Evolutionary conservation across 2,329 filamentous ascomycete genomes (phyloP).

Genomic region (Ophiobolus disseminans): DNA sequence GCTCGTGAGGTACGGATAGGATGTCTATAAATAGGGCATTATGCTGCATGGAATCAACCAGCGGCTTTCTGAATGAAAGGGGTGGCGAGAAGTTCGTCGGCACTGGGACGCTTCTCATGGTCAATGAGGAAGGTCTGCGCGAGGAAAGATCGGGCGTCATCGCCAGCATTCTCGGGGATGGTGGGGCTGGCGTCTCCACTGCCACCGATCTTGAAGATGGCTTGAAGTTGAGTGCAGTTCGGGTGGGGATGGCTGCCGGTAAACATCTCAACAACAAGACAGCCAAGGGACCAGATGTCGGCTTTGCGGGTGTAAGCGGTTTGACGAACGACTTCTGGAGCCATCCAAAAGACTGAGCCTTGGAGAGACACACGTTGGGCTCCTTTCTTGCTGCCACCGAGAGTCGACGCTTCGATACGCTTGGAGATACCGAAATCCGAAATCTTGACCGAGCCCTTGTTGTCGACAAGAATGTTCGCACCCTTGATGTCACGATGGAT

Average conservation of each 20-base stretch:
- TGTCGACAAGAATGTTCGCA: conserved; percentile 97
- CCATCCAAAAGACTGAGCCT: conserved; percentile 99
- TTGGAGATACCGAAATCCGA: conserved; percentile 99
- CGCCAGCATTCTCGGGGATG: conserved; percentile 84
- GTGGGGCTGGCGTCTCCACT: conserved; percentile 85
- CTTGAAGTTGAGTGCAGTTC: conserved; percentile 94
- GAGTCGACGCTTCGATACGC: conserved; percentile 89
- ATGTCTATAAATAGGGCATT: conserved; percentile 12
- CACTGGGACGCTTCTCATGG: conserved; percentile 87
- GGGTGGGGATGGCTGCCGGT: conserved; percentile 96
- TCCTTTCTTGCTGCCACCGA: conserved; percentile 53
- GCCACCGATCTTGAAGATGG: conserved; percentile 94
- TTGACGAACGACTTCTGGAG: conserved; percentile 96
- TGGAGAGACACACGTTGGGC: conserved; percentile 75
- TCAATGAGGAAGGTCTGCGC: conserved; percentile 93
- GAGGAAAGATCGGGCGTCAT: conserved; percentile 84
- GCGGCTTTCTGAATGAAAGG: conserved; percentile 82
- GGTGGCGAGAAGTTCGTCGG: conserved; percentile 86
- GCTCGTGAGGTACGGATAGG: conserved; percentile 2
- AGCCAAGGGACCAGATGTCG: conserved; percentile 97
- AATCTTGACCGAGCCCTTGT: conserved; percentile 98
- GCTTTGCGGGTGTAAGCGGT: conserved; percentile 98
- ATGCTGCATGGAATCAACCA: conserved; percentile 59
- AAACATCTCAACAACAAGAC: conserved; percentile 98
- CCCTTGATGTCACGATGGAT: conserved; percentile 99